These are phyloP conservation scores for Austroboletus novae-zelandiae DNA, from an alignment of 1,284 basidiomycete genomes.

Conservation along the genomic window DNA sequence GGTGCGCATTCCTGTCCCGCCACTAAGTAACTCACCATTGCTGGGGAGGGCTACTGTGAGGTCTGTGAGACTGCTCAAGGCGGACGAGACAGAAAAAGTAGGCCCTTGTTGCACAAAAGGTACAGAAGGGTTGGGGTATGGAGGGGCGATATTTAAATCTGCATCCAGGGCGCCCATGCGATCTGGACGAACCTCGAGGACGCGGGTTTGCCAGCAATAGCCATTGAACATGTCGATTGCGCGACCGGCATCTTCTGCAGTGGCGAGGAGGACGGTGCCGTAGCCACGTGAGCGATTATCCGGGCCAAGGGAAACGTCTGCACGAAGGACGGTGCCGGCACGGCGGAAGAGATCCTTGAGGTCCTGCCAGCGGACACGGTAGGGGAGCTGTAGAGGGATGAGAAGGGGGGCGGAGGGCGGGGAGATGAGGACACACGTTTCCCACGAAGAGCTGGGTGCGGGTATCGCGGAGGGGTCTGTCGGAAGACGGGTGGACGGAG, in stretches of 20 bases:
- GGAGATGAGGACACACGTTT: slow-evolving; percentile 58
- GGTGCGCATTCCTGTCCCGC: slow-evolving; percentile 46
- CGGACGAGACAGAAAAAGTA: slow-evolving; percentile 10
- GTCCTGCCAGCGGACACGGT: slow-evolving; percentile 98
- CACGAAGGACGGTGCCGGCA: slow-evolving; percentile 91
- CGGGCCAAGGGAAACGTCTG: slow-evolving; percentile 89
- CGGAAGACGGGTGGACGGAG: slow-evolving; percentile 45
- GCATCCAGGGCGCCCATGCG: slow-evolving; percentile 46
- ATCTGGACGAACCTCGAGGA: slow-evolving; percentile 86
- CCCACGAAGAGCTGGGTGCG: slow-evolving; percentile 90
- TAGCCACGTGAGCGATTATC: slow-evolving; percentile 93
- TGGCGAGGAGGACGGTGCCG: slow-evolving; percentile 90
- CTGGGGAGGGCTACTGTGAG: slow-evolving; percentile 9
- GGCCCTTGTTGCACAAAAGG: slow-evolving; percentile 21
- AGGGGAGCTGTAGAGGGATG: slow-evolving; percentile 65
- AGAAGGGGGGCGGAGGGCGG: neutral
- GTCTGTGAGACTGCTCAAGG: slow-evolving; percentile 21
- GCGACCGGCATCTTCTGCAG: slow-evolving; percentile 87
- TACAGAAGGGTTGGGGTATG: slow-evolving; percentile 12
- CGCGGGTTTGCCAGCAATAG: slow-evolving; percentile 89
- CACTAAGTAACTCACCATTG: slow-evolving; percentile 26
- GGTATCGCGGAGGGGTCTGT: slow-evolving; percentile 66
- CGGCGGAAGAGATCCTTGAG: slow-evolving; percentile 96
- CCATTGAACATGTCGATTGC: slow-evolving; percentile 91
- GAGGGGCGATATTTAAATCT: slow-evolving; percentile 17